A percentile compares a stretch with the other conserved stretches of the same genome.
Evolutionary conservation across 768 basidiomycete genomes (phyloP).

Genomic region (Lactarius indigo): DNA sequence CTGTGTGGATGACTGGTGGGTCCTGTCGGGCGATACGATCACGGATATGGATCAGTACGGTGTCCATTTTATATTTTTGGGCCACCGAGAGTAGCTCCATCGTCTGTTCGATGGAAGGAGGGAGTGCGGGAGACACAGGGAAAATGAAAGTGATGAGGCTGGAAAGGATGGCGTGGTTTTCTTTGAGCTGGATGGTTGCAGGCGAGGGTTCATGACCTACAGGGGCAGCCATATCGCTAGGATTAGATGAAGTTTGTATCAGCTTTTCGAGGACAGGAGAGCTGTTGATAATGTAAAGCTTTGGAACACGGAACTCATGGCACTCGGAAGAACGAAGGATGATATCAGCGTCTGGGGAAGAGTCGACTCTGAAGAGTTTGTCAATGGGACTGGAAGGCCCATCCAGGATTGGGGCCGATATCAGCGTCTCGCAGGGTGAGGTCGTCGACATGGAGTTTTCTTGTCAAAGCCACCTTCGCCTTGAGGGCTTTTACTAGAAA

Average conservation of each 20-base stretch:
- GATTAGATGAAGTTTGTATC: not conserved
- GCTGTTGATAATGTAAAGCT: not conserved
- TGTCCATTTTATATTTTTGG: slow-evolving; percentile 3
- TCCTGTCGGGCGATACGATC: not conserved
- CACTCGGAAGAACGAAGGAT: not conserved
- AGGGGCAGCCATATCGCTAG: not conserved
- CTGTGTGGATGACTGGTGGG: not conserved
- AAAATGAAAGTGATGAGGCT: not conserved
- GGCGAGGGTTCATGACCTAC: not conserved
- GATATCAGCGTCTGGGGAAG: not conserved
- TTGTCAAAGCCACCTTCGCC: not conserved
- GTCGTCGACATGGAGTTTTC: not conserved
- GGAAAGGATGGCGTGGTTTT: not conserved
- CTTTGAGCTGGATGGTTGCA: not conserved
- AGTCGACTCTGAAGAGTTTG: not conserved
- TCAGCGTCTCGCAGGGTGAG: not conserved
- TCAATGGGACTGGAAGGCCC: not conserved
- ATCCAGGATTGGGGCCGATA: not conserved
- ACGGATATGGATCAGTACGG: not conserved
- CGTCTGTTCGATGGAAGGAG: not conserved
- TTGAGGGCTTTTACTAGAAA: not conserved
- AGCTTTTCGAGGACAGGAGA: slow-evolving; percentile 10
- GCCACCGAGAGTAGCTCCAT: not conserved
- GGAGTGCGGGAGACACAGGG: not conserved
- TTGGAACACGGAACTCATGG: not conserved